Conservation (phyloP, 2,329 filamentous ascomycete species). For the Trichoderma koningiopsis region DNA sequence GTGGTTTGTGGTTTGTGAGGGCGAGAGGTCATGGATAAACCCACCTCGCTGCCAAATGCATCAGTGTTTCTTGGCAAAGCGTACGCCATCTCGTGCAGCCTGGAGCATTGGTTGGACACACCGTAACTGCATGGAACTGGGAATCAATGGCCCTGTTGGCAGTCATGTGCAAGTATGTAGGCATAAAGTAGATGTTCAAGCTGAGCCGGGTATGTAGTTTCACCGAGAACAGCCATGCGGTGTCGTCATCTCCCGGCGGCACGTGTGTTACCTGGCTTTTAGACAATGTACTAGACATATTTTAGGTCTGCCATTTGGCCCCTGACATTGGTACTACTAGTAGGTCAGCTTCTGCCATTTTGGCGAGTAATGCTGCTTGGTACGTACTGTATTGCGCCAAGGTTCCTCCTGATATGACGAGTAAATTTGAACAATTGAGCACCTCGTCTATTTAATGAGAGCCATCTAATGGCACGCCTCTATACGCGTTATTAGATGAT, state of each 20-base stretch:
- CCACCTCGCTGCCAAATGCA: slow-evolving; percentile 4
- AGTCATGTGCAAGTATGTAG: not conserved
- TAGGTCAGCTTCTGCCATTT: not conserved
- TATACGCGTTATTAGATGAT: not conserved
- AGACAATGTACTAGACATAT: not conserved
- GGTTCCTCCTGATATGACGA: not conserved
- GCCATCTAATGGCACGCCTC: not conserved
- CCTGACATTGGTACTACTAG: not conserved
- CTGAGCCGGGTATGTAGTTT: not conserved
- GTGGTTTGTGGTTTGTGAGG: slow-evolving; percentile 10
- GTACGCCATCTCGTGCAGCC: not conserved
- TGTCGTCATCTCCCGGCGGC: not conserved
- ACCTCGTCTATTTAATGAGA: not conserved
- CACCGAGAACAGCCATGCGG: slow-evolving; percentile 12
- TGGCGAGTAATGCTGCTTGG: not conserved
- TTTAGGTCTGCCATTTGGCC: not conserved
- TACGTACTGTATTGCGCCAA: not conserved
- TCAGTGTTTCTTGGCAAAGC: not conserved
- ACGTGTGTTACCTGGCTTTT: slow-evolving; percentile 15
- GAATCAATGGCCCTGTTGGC: not conserved
- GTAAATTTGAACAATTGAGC: not conserved
- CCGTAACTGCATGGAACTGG: not conserved
- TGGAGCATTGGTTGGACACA: not conserved
- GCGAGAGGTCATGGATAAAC: not conserved
- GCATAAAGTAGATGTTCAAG: not conserved